Evolutionary conservation across 2,329 filamentous ascomycete genomes (phyloP).

Genomic region (Ramularia endophylla): DNA sequence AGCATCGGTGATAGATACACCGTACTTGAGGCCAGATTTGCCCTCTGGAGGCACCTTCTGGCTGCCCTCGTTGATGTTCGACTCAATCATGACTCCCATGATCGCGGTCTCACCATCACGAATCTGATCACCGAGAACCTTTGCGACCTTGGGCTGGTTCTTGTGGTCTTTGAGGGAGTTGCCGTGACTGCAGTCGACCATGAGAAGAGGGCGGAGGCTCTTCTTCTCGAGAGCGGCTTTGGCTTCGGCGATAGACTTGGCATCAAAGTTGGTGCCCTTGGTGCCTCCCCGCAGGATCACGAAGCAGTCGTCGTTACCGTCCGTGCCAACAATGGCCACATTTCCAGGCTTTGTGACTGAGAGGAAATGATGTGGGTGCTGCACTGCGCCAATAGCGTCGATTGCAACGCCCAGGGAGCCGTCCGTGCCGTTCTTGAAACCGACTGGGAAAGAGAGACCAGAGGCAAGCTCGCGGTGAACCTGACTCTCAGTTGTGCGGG

Average conservation of each 20-base stretch:
- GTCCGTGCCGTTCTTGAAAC: conserved; percentile 99
- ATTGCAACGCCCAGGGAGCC: conserved; percentile 84
- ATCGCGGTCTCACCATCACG: conserved; percentile 75
- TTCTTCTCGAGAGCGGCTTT: conserved; percentile 73
- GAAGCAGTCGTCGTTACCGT: conserved; percentile 95
- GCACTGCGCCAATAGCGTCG: conserved; percentile 89
- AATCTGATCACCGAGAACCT: conserved; percentile 75
- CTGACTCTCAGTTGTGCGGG: conserved; percentile 94
- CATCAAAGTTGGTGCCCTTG: conserved; percentile 90
- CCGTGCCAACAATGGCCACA: conserved; percentile 88
- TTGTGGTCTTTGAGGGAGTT: conserved; percentile 83
- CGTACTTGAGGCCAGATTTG: conserved; percentile 78
- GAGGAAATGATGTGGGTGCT: conserved; percentile 91
- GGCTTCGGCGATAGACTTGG: conserved; percentile 73
- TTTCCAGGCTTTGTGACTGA: conserved; percentile 96
- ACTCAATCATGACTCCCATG: conserved; percentile 99
- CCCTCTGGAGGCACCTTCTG: conserved; percentile 91
- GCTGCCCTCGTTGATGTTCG: conserved; percentile 86
- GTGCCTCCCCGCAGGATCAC: conserved; percentile 90
- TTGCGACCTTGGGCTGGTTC: conserved; percentile 93
- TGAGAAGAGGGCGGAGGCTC: conserved; percentile 66
- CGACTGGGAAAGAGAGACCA: conserved; percentile 92
- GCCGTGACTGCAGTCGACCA: conserved; percentile 98
- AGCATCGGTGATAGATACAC: conserved; percentile 94
- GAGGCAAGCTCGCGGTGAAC: conserved; percentile 91